These are phyloP conservation scores for Sophora flavescens DNA, from an alignment of 306 rosid species.

Conservation along the genomic window DNA sequence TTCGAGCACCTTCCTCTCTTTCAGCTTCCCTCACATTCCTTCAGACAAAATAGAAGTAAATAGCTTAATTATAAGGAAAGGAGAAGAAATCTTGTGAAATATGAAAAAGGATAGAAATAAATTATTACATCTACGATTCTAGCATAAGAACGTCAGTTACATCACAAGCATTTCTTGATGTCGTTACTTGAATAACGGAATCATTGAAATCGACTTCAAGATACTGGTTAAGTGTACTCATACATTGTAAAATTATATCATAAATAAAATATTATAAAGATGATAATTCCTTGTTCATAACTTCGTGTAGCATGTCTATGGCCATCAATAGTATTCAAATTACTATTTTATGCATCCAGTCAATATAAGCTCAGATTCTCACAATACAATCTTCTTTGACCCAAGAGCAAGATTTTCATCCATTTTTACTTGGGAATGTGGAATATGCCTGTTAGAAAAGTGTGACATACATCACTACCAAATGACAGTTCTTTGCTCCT, in stretches of 20 bases:
- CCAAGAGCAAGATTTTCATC: not conserved
- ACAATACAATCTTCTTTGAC: not conserved
- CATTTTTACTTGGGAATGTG: not conserved
- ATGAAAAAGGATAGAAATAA: not conserved
- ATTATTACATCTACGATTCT: not conserved
- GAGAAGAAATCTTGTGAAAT: not conserved
- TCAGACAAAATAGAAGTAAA: conserved; percentile 48
- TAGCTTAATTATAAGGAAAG: conserved; percentile 27
- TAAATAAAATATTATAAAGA: conserved; percentile 17
- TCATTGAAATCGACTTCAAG: not conserved
- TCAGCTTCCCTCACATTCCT: conserved; percentile 75
- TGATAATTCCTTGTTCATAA: conserved; percentile 36
- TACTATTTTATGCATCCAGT: conserved; percentile 9
- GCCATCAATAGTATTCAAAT: not conserved
- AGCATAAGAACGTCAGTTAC: conserved; percentile 6
- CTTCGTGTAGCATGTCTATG: not conserved
- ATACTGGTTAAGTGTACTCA: not conserved
- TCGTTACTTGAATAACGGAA: not conserved
- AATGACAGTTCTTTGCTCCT: not conserved
- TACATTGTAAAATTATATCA: not conserved
- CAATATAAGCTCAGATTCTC: conserved; percentile 12
- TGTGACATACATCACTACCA: not conserved
- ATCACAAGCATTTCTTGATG: not conserved
- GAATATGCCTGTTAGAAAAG: not conserved
- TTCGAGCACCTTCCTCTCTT: conserved; percentile 59